Base-by-base conservation (phyloP, 805 yeast genomes). In the Sugiyamaella marilandica region DNA sequence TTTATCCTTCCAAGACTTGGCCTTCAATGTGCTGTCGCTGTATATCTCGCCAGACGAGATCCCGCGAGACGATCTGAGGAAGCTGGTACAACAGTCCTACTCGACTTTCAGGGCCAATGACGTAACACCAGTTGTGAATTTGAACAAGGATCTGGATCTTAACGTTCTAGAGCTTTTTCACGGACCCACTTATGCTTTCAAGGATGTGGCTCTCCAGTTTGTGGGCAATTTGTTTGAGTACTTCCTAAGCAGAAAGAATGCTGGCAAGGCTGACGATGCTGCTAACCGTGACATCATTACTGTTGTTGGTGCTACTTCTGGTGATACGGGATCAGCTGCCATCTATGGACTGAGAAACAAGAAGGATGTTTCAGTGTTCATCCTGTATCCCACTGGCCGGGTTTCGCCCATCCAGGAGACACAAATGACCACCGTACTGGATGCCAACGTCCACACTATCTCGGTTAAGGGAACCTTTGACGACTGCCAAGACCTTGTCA, bases 261-360 rank as follows among this genome's bases (percentile, higher is more conserved):
- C 74, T 7, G 76, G 74, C 33, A 67, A 75, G 59, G 73, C 79
- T 47, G 62, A 60, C 33, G 57, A 62, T 34, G 75, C 74, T 51
- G 78, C 77, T 55, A 77, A 79, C 60, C 79, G 92, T 68, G 94
- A 89, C 62, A 80, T 81, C 55, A 77, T 94, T 65, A 94, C 99
- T 36, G 98, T 94, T 59, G 97, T 94, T 54, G 99, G 99, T 65
- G 99, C 99, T 43, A 94, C 99, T 26, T 86, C 96, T 45, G 99
- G 99, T 66, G 99, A 94, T 66, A 94, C 99, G 45, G 99, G 99
- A 55, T 87, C 96, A 50, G 99, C 99, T 51, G 99, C 99, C 57
- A 94, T 94, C 61, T 94, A 94, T 72, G 99, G 99, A 51, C 79
- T 94, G 61, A 81, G 99, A 74, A 95, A 95, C 70, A 94, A 94